These are phyloP conservation scores for Moesziomyces sp. DNA, from an alignment of 1,284 basidiomycete species.

Conservation along the genomic window DNA sequence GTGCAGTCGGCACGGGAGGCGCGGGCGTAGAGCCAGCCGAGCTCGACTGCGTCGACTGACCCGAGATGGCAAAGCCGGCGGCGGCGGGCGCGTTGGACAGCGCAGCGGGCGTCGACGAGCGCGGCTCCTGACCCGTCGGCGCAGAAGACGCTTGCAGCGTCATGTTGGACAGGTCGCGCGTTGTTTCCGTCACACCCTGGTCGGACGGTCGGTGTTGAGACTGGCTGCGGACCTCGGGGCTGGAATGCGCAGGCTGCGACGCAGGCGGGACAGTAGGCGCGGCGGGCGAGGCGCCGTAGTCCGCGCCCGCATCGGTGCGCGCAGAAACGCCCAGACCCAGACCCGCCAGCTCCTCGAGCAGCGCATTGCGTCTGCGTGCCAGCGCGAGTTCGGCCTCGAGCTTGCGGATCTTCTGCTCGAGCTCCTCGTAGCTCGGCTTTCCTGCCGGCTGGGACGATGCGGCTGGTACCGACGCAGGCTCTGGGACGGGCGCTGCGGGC, in stretches of 20 bases:
- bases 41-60: background rate
- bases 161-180: slow-evolving; percentile 11
- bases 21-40: slow-evolving; percentile 13
- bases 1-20: slow-evolving; percentile 8
- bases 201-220: background rate
- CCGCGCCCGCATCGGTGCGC: slow-evolving; percentile 4
- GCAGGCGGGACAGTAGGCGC: background rate
- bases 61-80: slow-evolving; percentile 21
- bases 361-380: slow-evolving; percentile 29
- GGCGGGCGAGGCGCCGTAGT: background rate
- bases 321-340: slow-evolving; percentile 27
- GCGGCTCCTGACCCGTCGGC: background rate
- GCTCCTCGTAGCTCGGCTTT: slow-evolving; percentile 43
- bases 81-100: slow-evolving; percentile 22
- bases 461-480: slow-evolving; percentile 2
- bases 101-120: slow-evolving; percentile 8
- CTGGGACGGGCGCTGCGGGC: background rate
- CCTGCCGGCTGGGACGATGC: background rate
- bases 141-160: slow-evolving; percentile 6
- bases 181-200: background rate
- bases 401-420: slow-evolving; percentile 31
- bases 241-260: background rate
- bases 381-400: slow-evolving; percentile 45
- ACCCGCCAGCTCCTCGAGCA: slow-evolving; percentile 43
- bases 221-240: background rate